phyloP scores from a whole-genome alignment of 495 filamentous ascomycete genomes.

The Xylaria cubensis region DNA sequence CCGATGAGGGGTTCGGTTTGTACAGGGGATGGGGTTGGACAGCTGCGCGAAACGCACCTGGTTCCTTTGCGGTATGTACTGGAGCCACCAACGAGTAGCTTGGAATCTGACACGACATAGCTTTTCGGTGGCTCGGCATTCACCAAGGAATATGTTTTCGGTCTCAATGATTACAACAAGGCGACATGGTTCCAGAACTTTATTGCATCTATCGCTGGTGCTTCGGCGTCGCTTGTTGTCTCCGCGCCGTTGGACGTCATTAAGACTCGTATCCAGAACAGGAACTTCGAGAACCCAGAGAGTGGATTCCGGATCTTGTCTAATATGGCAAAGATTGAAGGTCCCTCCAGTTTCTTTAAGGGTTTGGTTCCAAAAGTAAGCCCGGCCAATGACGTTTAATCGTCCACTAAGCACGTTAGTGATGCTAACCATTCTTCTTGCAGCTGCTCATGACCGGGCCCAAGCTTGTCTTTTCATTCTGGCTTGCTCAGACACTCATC shows the following conservation, averaged over 20 bases:
- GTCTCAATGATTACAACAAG: conserved; percentile 88
- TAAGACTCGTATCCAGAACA: conserved; percentile 99
- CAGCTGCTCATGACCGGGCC: conserved; percentile 95
- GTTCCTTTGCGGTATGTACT: conserved; percentile 86
- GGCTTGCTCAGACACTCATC: conserved; percentile 95
- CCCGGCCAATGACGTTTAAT: background rate
- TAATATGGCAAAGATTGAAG: conserved; percentile 92
- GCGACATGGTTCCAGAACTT: conserved; percentile 98
- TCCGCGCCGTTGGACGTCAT: conserved; percentile 97
- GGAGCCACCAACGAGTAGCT: background rate
- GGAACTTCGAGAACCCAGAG: conserved; percentile 98
- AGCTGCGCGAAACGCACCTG: conserved; percentile 94
- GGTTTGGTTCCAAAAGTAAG: conserved; percentile 85
- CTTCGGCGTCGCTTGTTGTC: conserved; percentile 88
- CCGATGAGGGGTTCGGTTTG: conserved; percentile 93
- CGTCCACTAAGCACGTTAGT: background rate
- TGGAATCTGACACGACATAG: conserved; percentile 49
- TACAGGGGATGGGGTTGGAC: conserved; percentile 99
- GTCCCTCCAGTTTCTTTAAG: conserved; percentile 91
- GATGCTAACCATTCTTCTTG: conserved; percentile 24
- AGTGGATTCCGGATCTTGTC: conserved; percentile 88
- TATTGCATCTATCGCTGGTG: conserved; percentile 91
- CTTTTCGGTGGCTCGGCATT: conserved; percentile 99
- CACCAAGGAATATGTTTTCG: conserved; percentile 93
- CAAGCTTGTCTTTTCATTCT: conserved; percentile 99